These are phyloP conservation scores for Magnaporthales sp. DNA, from an alignment of 2,329 filamentous ascomycete genomes.

Conservation along the genomic window DNA sequence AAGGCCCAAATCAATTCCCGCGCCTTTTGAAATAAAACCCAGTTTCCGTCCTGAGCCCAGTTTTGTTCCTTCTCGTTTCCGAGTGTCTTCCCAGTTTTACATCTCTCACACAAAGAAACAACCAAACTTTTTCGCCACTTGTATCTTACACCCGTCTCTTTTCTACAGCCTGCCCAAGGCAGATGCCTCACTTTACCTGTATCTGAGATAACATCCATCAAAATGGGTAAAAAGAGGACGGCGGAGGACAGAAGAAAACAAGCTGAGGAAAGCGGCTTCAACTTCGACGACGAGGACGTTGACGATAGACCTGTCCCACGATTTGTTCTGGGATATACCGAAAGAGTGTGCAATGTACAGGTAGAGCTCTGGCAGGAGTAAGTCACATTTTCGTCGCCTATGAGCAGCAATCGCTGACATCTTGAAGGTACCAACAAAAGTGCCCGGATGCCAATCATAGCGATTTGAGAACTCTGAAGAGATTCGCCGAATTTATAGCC, in stretches of 20 bases:
- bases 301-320: conserved; percentile 7
- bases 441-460: background rate
- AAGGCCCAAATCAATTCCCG: no score
- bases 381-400: background rate
- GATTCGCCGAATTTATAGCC: conserved; percentile 7
- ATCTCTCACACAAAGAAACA: no score
- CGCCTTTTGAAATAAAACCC: no score
- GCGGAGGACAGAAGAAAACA: conserved; percentile 6
- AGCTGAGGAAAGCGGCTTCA: conserved; percentile 7
- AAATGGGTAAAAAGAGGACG: conserved; percentile 6
- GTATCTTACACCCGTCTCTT: no score
- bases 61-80: no score
- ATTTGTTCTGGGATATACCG: conserved; percentile 3
- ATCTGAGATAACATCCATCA: no score
- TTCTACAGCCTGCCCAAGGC: no score
- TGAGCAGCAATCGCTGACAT: background rate
- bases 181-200: no score
- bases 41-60: no score
- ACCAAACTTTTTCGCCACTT: no score
- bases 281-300: conserved; percentile 7
- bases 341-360: background rate
- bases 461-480: conserved; percentile 6
- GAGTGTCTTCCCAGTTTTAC: no score
- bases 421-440: conserved; percentile 2
- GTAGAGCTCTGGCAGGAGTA: conserved; percentile 3